Percentiles rank a stretch among this genome's conserved stretches.
Evolutionary conservation across 1,139 yeast species (phyloP).

Genomic region (Kurtzmaniella quercitrusa): DNA sequence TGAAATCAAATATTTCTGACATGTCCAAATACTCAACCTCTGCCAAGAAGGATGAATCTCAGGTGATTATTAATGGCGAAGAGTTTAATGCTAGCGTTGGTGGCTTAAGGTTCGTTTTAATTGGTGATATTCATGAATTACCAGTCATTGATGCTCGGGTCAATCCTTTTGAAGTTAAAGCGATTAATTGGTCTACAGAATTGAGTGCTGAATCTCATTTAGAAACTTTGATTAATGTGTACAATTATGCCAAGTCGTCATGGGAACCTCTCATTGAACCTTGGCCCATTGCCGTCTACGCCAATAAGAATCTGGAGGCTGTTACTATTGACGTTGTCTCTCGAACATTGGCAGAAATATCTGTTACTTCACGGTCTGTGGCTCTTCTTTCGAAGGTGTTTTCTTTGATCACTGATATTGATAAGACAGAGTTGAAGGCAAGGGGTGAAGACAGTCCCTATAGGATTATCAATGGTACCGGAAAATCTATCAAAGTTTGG

Average conservation of each 20-base stretch:
- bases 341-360: constrained; percentile 70
- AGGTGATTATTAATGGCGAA: constrained; percentile 62
- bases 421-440: constrained; percentile 42
- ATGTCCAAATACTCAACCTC: constrained; percentile 9
- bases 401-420: constrained; percentile 51
- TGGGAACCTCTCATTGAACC: constrained; percentile 97
- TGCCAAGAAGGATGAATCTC: constrained; percentile 15
- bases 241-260: constrained; percentile 85
- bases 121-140: constrained; percentile 91
- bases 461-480: constrained; percentile 78
- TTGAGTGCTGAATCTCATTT: constrained; percentile 67
- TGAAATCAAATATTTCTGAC: constrained; percentile 41
- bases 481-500: constrained; percentile 77
- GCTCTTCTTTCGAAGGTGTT: constrained; percentile 72
- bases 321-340: constrained; percentile 64
- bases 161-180: constrained; percentile 66
- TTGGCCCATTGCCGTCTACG: constrained; percentile 77
- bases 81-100: constrained; percentile 66
- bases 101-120: constrained; percentile 80
- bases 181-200: constrained; percentile 89
- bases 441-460: constrained; percentile 86
- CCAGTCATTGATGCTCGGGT: constrained; percentile 84
- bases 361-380: constrained; percentile 76
- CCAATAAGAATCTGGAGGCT: constrained; percentile 50
- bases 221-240: constrained; percentile 71